Base-by-base conservation (phyloP, 2,329 filamentous ascomycete species). In the Epichloe scottii region DNA sequence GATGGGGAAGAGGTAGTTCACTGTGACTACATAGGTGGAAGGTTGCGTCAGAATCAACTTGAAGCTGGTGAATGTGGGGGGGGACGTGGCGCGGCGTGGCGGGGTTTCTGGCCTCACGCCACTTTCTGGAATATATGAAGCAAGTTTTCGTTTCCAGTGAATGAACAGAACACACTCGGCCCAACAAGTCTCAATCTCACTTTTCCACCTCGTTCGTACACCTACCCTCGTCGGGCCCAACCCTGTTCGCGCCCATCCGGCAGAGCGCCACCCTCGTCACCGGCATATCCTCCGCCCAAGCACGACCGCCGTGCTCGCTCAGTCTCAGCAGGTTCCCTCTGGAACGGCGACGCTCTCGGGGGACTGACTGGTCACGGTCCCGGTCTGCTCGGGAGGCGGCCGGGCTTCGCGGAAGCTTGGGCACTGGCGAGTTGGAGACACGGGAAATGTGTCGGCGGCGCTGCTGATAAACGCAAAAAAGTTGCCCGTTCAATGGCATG, bases 191-290 rank as follows among this genome's bases (percentile, higher is more conserved):
- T 30, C 26, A 37, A 77, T 67, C 60, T 77, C 73, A 4, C 70
- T 75, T 75, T 56, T 70, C 77, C 8, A 77, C 73, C 55, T 77
- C 74, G 53, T 81, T 77, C 74, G 53, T 81, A 81, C 12, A 64
- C 73, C 55, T 70, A n/a, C n/a, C 71, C 50, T 78, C 75, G 10
- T 74, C 77, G 2, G 75, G 68, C 11, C 7, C 66, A 17, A 70
- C 69, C 58, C 78, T 81, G 72, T 82, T 85, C 10, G 89, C 89
- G 0, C 90, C 89, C 90, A 96, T 95, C 62, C 80, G 82, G 63
- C 89, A 96, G 38, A 96, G 82, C 46, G 84, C 82, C 40, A 96
- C 68, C 53, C 73, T 78, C 51, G 88, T 80, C n/a, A 95, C 63
- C 15, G 71, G 69, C 23, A 91, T 71, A 48, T 79, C 69, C 50